phyloP scores from a whole-genome alignment of 164 flowering plant genomes.

The Vitis amurensis region DNA sequence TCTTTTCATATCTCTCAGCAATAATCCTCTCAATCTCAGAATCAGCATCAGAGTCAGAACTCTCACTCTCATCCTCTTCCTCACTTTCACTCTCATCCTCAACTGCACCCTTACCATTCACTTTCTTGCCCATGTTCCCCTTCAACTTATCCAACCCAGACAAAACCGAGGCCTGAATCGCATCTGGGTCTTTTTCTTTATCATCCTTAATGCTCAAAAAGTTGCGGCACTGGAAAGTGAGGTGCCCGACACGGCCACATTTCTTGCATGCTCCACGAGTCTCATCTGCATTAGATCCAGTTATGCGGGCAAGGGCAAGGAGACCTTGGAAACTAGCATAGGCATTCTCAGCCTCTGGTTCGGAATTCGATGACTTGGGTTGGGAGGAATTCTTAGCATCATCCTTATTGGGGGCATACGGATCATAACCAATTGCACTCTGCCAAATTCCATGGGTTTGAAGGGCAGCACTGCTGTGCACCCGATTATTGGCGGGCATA shows the following conservation, averaged over 20 bases:
- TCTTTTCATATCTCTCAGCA: slow-evolving; percentile 62
- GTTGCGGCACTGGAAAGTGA: slow-evolving; percentile 85
- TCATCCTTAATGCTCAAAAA: slow-evolving; percentile 80
- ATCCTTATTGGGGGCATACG: slow-evolving; percentile 92
- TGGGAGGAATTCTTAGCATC: slow-evolving; percentile 46
- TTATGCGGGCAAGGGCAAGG: slow-evolving; percentile 83
- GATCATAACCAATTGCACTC: slow-evolving; percentile 95
- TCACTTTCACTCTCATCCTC: slow-evolving; percentile 49
- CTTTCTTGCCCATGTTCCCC: slow-evolving; percentile 32
- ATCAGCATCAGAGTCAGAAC: slow-evolving; percentile 80
- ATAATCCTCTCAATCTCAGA: slow-evolving; percentile 85
- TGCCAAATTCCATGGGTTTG: slow-evolving; percentile 99
- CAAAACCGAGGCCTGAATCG: slow-evolving; percentile 44
- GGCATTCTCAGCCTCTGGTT: slow-evolving; percentile 80
- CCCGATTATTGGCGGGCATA: slow-evolving; percentile 99
- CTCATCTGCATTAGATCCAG: slow-evolving; percentile 75
- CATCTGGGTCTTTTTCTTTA: slow-evolving; percentile 59
- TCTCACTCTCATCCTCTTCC: slow-evolving; percentile 77
- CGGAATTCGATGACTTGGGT: slow-evolving; percentile 30
- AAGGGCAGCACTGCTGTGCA: slow-evolving; percentile 96
- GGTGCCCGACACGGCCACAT: slow-evolving; percentile 95
- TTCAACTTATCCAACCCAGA: slow-evolving; percentile 62
- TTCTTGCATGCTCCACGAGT: slow-evolving; percentile 92
- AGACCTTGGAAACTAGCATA: slow-evolving; percentile 89
- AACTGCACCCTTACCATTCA: slow-evolving; percentile 19